phyloP scores from a whole-genome alignment of 805 yeast genomes.

The Myxozyma neotropica region DNA sequence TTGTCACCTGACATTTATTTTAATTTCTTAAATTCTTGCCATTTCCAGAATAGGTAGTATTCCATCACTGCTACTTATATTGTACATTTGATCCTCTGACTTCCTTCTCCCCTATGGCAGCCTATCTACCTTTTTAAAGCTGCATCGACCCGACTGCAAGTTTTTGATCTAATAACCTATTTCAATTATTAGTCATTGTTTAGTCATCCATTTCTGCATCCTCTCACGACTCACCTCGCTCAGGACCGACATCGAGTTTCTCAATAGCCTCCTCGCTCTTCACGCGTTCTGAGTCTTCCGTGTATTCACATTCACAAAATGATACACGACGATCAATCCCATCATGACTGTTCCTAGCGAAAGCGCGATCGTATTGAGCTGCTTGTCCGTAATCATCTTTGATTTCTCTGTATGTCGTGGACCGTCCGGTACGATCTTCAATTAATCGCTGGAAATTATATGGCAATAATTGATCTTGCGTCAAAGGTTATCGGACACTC shows the following conservation, averaged over 20 bases:
- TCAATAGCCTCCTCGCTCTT: not conserved
- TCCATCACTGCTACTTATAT: not conserved
- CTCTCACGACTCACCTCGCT: not conserved
- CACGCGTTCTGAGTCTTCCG: slow-evolving; percentile 3
- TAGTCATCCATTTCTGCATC: not conserved
- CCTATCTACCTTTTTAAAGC: not conserved
- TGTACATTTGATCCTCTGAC: not conserved
- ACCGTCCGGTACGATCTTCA: slow-evolving; percentile 47
- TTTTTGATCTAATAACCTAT: not conserved
- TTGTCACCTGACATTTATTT: no score
- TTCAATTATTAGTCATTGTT: slow-evolving; percentile 3
- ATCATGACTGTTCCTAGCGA: slow-evolving; percentile 73
- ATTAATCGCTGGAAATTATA: no score
- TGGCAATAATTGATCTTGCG: no score
- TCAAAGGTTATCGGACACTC: no score
- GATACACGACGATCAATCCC: slow-evolving; percentile 71
- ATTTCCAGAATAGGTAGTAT: not conserved
- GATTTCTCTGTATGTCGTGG: no score
- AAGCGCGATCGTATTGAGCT: slow-evolving; percentile 72
- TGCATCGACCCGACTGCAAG: not conserved
- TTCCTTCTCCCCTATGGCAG: not conserved
- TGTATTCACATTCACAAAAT: slow-evolving; percentile 45
- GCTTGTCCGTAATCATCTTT: slow-evolving; percentile 79
- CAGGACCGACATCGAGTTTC: not conserved
- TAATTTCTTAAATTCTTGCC: no score